Base-by-base conservation (phyloP, 805 yeast genomes). In the Nakazawaea ernobii region DNA sequence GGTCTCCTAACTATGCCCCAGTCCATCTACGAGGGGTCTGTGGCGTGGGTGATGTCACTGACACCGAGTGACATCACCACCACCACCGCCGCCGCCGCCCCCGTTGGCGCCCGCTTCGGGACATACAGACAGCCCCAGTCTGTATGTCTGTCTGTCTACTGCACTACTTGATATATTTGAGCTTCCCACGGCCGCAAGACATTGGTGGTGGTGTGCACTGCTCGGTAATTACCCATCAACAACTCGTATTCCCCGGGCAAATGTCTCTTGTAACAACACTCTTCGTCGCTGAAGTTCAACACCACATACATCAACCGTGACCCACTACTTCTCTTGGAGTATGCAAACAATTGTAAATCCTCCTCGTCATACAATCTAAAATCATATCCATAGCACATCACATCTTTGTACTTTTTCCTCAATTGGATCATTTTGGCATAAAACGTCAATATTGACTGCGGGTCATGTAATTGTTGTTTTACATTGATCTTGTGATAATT, bases 401-500 rank as follows among this genome's bases (percentile, higher is more conserved):
- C 51, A 36, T 75, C 77, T 52, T 66, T 68, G 62, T 68, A 57
- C 39, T 59, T 58, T 58, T 74, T 74, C 63, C 84, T 72, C 10
- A 67, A 48, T 38, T 55, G 53, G 52, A 78, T 57, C 6, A 73
- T 67, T 51, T 65, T 62, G 51, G 66, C 66, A 71, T 75, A 77
- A 62, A 74, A 77, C 50, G 59, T 55, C 52, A 69, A 65, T 29
- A 75, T 63, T 0, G 82, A 76, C 39, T 69, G 52, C 6, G 73
- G 71, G 56, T 77, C 78, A 39, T 65, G 52, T 14, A 63, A 56
- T 57, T 77, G 80, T 3, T 67, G 59, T 6, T 66, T 71, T 20
- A 70, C 82, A 51, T 79, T 79, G 57, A 77, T 68, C 43, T 70
- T 71, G 50, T 58, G 60, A 62, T 71, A 77, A 55, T 72, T 72